Evolutionary conservation across 441 rosid genomes (phyloP), one percentile per base, ranked within the genome.

Genomic region (Adansonia rubrostipa): DNA sequence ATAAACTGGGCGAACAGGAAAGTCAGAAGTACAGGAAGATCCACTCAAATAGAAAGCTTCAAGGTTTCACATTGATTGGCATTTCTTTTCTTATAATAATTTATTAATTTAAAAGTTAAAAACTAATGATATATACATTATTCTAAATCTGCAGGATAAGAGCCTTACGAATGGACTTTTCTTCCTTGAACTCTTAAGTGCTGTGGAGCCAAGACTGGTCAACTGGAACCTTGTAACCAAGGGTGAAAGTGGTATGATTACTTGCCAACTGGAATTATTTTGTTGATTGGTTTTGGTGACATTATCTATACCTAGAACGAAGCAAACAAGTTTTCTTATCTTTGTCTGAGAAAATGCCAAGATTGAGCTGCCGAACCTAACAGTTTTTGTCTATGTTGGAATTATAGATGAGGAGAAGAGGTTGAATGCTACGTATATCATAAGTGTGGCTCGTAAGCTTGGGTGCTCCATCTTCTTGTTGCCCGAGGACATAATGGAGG

Each of bases 401-500:
- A 24, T 77, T 53, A 28, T 82, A 95, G 99, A 85, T 56, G 98
- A 93, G 11, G 96, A 92, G 86, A 95, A 93, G 88, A 95, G 90
- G 85, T 77, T 93, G 93, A 95, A 95, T 76, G 97, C 99, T 47
- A 94, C 96, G 11, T 94, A 94, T 83, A 91, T 88, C 79, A 90
- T 94, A 76, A 94, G 97, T 13, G 97, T 93, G 69, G 96, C 99
- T 17, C 88, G 99, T 72, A 95, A 95, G 87, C 90, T 93, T 1
- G 99, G 99, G 45, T 95, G 99, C 81, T 92, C 99, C 22, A 94
- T 95, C 80, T 95, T 95, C 89, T 87, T 93, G 90, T 86, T 95
- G 76, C 99, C 99, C 0, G 99, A 95, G 82, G 99, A 95, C 81
- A 89, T 95, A 70, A 88, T 91, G n/a, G 99, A 95, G 92, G 98